Percentiles rank a stretch among this genome's conserved stretches.
These are phyloP conservation scores for Chionographis japonica DNA, from an alignment of 106 monocot species.

Conservation along the genomic window DNA sequence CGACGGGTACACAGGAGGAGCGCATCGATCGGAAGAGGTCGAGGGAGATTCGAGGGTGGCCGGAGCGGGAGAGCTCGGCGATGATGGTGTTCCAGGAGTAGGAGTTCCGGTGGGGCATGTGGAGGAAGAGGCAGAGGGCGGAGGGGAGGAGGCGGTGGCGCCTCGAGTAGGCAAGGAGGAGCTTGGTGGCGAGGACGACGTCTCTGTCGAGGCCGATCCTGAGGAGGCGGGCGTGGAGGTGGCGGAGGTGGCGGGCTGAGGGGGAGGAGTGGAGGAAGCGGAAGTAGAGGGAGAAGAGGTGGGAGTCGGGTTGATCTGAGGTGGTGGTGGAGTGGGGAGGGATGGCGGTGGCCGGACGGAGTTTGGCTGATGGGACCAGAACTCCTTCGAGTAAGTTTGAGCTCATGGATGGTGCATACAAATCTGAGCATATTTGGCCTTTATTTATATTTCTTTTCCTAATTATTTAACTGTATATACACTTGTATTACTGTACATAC, in stretches of 20 bases:
- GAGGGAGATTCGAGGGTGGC: conserved; percentile 14
- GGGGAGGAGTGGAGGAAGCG: background rate
- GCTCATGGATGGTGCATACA: too few species aligned
- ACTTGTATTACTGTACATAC: too few species aligned
- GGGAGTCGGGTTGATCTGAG: too few species aligned
- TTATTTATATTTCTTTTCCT: too few species aligned
- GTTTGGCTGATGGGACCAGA: too few species aligned
- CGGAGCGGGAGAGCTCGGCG: conserved; percentile 28
- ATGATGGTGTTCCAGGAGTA: conserved; percentile 35
- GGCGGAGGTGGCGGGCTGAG: conserved; percentile 12
- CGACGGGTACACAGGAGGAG: conserved; percentile 4
- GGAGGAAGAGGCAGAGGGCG: conserved; percentile 20
- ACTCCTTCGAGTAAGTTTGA: too few species aligned
- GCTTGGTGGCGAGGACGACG: conserved; percentile 16
- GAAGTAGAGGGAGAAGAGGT: background rate
- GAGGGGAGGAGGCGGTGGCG: conserved; percentile 11
- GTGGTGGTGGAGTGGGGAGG: background rate
- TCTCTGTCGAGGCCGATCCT: conserved; percentile 1
- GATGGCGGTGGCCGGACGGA: background rate
- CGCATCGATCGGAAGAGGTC: conserved; percentile 29
- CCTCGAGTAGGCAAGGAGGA: conserved; percentile 13
- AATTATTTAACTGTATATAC: too few species aligned
- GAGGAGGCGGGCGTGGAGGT: conserved; percentile 13
- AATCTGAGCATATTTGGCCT: too few species aligned
- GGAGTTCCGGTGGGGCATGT: conserved; percentile 23